A percentile compares a stretch with the other conserved stretches of the same genome.
Evolutionary conservation across 345 rosid species (phyloP).

Genomic region (Diplotaxis tenuifolia): DNA sequence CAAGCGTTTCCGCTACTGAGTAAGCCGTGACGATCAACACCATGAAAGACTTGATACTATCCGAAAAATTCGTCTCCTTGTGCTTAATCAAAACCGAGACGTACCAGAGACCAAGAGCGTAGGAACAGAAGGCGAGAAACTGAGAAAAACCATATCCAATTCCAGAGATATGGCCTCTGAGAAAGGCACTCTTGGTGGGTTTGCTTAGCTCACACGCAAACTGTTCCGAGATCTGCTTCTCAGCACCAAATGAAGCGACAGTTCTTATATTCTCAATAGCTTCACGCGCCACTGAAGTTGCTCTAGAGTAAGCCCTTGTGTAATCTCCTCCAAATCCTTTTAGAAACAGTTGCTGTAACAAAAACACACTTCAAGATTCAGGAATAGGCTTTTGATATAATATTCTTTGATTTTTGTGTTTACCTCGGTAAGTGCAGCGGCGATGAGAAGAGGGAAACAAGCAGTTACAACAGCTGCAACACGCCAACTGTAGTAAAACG

Average conservation of each 20-base stretch:
- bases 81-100: conserved; percentile 58
- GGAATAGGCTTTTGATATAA: not conserved
- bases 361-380: conserved; percentile 2
- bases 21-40: conserved; percentile 63
- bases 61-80: conserved; percentile 50
- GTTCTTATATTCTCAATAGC: conserved; percentile 70
- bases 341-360: conserved; percentile 65
- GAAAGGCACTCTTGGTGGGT: conserved; percentile 57
- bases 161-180: conserved; percentile 79
- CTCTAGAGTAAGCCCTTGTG: conserved; percentile 52
- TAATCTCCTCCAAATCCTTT: conserved; percentile 85
- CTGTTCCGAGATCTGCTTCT: conserved; percentile 48
- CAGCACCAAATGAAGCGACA: conserved; percentile 70
- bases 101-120: conserved; percentile 90
- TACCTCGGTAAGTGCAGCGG: conserved; percentile 75
- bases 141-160: conserved; percentile 72
- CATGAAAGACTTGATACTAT: conserved; percentile 66
- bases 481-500: conserved; percentile 75
- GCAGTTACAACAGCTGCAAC: conserved; percentile 73
- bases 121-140: conserved; percentile 55
- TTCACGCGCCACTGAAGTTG: conserved; percentile 70
- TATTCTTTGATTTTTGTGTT: not conserved
- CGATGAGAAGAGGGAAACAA: conserved; percentile 73
- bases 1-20: conserved; percentile 72
- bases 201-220: conserved; percentile 55